These are phyloP conservation scores for Coniochaeta sp. DNA, from an alignment of 2,329 filamentous ascomycete species.

Conservation along the genomic window DNA sequence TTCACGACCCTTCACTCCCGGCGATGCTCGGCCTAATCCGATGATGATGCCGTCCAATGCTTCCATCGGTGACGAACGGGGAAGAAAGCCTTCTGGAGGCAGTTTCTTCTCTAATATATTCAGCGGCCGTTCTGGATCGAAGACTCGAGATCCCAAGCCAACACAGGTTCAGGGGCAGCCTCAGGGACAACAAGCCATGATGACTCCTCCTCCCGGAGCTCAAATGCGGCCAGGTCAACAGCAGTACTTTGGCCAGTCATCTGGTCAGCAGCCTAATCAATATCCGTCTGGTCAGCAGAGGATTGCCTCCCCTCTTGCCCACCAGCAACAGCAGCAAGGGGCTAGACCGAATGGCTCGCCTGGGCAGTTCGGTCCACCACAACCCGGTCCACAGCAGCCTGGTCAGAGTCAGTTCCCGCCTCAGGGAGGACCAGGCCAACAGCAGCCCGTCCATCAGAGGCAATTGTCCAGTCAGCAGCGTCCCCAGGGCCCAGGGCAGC, in stretches of 20 bases:
- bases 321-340: neutral
- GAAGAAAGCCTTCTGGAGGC: neutral
- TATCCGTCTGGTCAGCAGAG: neutral
- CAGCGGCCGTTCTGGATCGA: neutral
- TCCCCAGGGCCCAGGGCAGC: neutral
- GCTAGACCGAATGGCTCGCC: neutral
- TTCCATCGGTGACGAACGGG: neutral
- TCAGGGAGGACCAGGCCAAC: neutral
- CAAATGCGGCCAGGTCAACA: neutral
- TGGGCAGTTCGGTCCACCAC: neutral
- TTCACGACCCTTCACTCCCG: neutral
- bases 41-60: neutral
- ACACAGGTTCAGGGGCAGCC: neutral
- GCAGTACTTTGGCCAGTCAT: neutral
- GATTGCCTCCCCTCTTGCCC: neutral
- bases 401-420: neutral
- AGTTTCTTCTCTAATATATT: neutral
- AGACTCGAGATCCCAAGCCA: neutral
- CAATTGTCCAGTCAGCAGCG: neutral
- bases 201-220: neutral
- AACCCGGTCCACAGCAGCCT: neutral
- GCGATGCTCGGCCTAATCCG: neutral
- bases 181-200: neutral
- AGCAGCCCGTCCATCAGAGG: neutral
- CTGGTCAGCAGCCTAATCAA: slow-evolving; percentile 6